Percentiles rank a stretch among this genome's conserved stretches.
Evolutionary conservation across 1,284 basidiomycete genomes (phyloP).

Genomic region (Ustilago sp.): DNA sequence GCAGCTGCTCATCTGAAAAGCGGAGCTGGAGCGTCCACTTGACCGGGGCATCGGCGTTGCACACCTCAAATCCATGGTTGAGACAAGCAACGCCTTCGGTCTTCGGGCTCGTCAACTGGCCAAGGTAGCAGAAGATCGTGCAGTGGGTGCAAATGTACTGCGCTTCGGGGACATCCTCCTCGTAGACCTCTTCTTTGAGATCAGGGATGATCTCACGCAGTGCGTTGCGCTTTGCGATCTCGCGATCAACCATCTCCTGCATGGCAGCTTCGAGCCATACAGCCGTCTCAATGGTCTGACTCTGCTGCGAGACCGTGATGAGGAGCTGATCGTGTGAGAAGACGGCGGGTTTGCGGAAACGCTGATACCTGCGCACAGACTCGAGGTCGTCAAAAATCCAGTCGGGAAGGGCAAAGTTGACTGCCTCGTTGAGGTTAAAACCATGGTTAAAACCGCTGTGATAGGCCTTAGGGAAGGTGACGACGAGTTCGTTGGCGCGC

Average conservation of each 20-base stretch:
- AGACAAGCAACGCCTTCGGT: constrained; percentile 81
- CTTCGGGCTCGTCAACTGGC: constrained; percentile 78
- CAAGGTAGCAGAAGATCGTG: constrained; percentile 95
- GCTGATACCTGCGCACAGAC: constrained; percentile 85
- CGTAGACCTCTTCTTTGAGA: constrained; percentile 79
- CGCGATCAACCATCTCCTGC: constrained; percentile 88
- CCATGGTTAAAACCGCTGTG: constrained; percentile 99
- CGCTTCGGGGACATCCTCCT: constrained; percentile 85
- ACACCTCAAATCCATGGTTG: constrained; percentile 83
- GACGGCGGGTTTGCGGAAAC: constrained; percentile 90
- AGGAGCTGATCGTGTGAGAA: constrained; percentile 98
- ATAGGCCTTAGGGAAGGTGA: constrained; percentile 98
- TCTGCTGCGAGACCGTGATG: constrained; percentile 93
- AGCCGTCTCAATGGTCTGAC: constrained; percentile 90
- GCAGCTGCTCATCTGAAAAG: constrained; percentile 82
- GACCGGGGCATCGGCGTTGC: constrained; percentile 76
- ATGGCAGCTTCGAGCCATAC: constrained; percentile 82
- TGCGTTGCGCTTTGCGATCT: constrained; percentile 77
- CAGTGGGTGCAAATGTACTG: constrained; percentile 95
- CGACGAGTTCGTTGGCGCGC: constrained; percentile 91
- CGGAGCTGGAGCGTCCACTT: constrained; percentile 79
- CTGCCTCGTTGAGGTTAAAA: constrained; percentile 98
- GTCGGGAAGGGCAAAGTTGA: constrained; percentile 97
- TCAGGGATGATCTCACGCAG: constrained; percentile 72
- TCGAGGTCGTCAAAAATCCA: constrained; percentile 90